phyloP scores from a whole-genome alignment of 2,329 filamentous ascomycete species.

The Trichoderma polysporum region DNA sequence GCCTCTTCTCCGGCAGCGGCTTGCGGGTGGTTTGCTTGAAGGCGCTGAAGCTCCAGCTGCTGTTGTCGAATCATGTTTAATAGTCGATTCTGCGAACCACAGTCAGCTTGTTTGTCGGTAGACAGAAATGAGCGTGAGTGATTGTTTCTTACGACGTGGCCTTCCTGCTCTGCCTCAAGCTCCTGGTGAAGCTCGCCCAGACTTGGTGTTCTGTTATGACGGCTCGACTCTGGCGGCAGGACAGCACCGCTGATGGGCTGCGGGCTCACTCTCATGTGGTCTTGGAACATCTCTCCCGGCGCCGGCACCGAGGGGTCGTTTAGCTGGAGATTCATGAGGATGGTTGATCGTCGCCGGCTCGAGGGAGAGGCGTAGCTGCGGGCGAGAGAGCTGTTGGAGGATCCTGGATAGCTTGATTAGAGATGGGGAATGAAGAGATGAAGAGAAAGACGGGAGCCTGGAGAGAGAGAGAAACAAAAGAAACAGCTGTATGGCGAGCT shows the following conservation, averaged over 20 bases:
- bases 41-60: slow-evolving; percentile 66
- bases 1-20: slow-evolving; percentile 52
- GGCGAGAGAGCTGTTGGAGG: slow-evolving; percentile 53
- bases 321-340: slow-evolving; percentile 71
- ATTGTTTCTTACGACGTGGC: slow-evolving; percentile 61
- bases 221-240: slow-evolving; percentile 55
- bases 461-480: background rate
- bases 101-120: slow-evolving; percentile 18
- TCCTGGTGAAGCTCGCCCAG: slow-evolving; percentile 77
- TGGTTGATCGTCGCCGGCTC: slow-evolving; percentile 63
- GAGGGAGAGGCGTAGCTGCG: slow-evolving; percentile 47
- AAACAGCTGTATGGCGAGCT: slow-evolving; percentile 13
- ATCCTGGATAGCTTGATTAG: slow-evolving; percentile 36
- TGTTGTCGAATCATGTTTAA: slow-evolving; percentile 75
- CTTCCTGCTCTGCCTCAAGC: slow-evolving; percentile 76
- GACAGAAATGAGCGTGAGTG: background rate
- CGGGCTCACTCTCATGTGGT: slow-evolving; percentile 42
- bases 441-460: too few relatives aligned
- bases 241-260: slow-evolving; percentile 48
- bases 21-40: slow-evolving; percentile 47
- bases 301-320: slow-evolving; percentile 68
- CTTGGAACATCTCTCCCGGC: slow-evolving; percentile 66
- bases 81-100: slow-evolving; percentile 62
- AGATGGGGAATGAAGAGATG: background rate
- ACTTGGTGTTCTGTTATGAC: slow-evolving; percentile 63